These are phyloP conservation scores for Nyssa sinensis DNA, from an alignment of 148 eudicot genomes.

Conservation along the genomic window DNA sequence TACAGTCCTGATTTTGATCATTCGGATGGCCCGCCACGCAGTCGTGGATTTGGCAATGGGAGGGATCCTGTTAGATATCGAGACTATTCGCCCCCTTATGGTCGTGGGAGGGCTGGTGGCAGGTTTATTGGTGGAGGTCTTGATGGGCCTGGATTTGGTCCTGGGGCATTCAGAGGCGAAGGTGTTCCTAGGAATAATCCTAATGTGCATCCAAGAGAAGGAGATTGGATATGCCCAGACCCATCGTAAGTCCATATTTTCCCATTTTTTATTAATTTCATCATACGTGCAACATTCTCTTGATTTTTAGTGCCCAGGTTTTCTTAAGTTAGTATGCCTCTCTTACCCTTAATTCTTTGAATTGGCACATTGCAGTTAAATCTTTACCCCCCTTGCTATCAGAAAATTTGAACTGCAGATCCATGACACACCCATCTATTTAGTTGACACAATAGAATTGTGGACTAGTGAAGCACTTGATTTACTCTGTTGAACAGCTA, in stretches of 20 bases:
- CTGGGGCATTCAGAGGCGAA: slow-evolving; percentile 54
- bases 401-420: neutral
- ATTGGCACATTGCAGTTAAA: neutral
- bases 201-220: too few relatives aligned
- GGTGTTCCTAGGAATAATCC: slow-evolving; percentile 60
- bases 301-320: neutral
- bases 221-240: slow-evolving; percentile 82
- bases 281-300: too few relatives aligned
- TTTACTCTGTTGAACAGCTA: neutral
- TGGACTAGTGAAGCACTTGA: neutral
- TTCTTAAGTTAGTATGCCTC: neutral
- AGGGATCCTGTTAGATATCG: slow-evolving; percentile 71
- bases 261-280: neutral
- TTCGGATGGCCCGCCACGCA: slow-evolving; percentile 51
- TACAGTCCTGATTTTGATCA: slow-evolving; percentile 71
- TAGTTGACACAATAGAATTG: too few relatives aligned
- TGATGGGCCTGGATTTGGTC: slow-evolving; percentile 60
- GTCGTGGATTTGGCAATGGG: slow-evolving; percentile 65
- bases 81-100: slow-evolving; percentile 69
- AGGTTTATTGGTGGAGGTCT: slow-evolving; percentile 62
- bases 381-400: neutral
- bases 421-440: too few relatives aligned
- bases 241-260: slow-evolving; percentile 55
- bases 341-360: neutral
- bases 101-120: slow-evolving; percentile 72